Base-by-base conservation (phyloP, 768 basidiomycete genomes). In the Auriscalpium microsporum region DNA sequence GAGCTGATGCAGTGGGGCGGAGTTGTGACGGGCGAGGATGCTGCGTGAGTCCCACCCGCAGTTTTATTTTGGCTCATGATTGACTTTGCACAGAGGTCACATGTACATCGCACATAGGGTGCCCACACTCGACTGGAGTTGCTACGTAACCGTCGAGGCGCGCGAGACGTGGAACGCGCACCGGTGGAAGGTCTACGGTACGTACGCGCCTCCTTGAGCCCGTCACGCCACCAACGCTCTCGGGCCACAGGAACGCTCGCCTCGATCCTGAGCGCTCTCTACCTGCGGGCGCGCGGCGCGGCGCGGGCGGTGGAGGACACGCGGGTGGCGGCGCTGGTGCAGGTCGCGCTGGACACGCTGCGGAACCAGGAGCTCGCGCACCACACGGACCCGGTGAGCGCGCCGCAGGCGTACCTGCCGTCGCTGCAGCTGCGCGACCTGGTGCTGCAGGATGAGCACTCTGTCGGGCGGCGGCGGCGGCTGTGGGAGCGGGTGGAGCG, bases 391-490 rank as follows among this genome's bases (percentile, higher is more conserved):
- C 90, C 91, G 13, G 80, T 88, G 60, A 82, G 76, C 55, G 76
- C 80, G 38, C 82, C 90, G 8, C 77, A 82, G 45, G 82, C 89
- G 8, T 91, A 86, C 75, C 69, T 95, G 59, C 87, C 90, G 11
- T 90, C 90, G 23, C 72, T 90, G 50, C 92, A 94, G 66, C 79
- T 96, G 46, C 87, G 94, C 54, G 93, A 96, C 70, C 75, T 89
- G 53, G 78, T 95, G 44, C 72, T 96, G 35, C 85, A 87, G 63
- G 82, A 87, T 56, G 86, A 92, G 62, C 87, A 87, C 68, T 89
- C 87, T 28, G 78, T 89, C 40, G 64, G 78, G 21, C 74, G 72
- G 35, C 76, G 90, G 56, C 77, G 77, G 56, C 75, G 80, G 48
- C 63, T 96, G 46, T 96, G 94, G 94, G 76, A 82, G 56, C 77